Evolutionary conservation across 2,329 filamentous ascomycete genomes (phyloP), one percentile per base, ranked within the genome.

Genomic region (Fusarium burgessii): DNA sequence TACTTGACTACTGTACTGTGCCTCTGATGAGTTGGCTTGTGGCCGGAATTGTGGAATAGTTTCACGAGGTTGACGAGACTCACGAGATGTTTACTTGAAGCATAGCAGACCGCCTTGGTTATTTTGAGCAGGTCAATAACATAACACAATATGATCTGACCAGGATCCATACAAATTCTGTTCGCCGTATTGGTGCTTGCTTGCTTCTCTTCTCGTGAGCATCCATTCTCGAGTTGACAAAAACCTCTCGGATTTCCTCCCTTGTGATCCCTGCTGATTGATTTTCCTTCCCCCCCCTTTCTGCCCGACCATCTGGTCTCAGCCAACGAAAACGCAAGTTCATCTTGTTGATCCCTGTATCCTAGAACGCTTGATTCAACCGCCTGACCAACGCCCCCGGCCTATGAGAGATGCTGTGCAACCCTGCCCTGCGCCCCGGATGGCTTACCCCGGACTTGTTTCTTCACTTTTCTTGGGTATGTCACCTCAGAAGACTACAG

Each of bases 281-380:
- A 56, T 55, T n/a, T 20, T 36, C 49, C 49, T 25, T 25, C 41
- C 41, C 62, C 61, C 58, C 67, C 45, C 55, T 74, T 71, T 71
- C 54, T 62, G 62, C 63, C 66, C 66, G 60, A 74, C 62, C 71
- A 62, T 68, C 57, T 56, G 58, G 51, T 62, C 55, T 40, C 50
- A 62, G 47, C 59, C 65, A 70, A 73, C 38, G 36, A 67, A 67
- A 51, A 64, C 52, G 63, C 43, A 60, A 38, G 45, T 32, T 36
- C 50, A 46, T 35, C 52, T 61, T 56, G 67, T 23, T 43, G 38
- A 50, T 35, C 55, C 68, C 68, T 74, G 71, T 59, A 74, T 70
- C 60, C 58, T 57, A 72, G 73, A 64, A 74, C 60, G 66, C 73
- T 75, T 70, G 71, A 71, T 75, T 71, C 73, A 75, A 73, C 73